A percentile compares a stretch with the other conserved stretches of the same genome.
Conservation (phyloP, 1,284 basidiomycete species). For the Ceratobasidium papillatum region DNA sequence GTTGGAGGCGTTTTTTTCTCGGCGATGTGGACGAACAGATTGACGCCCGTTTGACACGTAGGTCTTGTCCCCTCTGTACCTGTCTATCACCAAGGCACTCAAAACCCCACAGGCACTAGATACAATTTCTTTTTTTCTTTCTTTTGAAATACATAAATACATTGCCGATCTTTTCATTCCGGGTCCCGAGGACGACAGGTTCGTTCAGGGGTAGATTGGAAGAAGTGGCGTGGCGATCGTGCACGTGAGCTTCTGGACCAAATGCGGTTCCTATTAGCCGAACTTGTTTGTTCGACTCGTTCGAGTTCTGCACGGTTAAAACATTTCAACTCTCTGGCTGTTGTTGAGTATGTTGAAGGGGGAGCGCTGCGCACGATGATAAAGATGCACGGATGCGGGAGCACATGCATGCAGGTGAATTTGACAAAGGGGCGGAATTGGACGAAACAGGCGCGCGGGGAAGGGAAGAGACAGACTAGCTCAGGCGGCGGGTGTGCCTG, state of each 20-base stretch:
- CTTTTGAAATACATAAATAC: too few relatives aligned
- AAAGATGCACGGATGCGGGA: neutral
- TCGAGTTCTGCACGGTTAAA: neutral
- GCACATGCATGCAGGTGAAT: too few relatives aligned
- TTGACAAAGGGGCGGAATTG: neutral
- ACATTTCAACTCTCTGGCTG: neutral
- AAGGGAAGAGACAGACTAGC: neutral
- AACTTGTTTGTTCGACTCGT: neutral
- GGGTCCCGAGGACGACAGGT: slow-evolving; percentile 1
- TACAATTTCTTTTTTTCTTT: too few relatives aligned
- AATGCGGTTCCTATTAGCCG: neutral
- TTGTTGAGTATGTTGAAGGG: neutral
- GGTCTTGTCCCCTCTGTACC: too few relatives aligned
- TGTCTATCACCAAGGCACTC: too few relatives aligned
- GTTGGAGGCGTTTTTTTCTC: too few relatives aligned
- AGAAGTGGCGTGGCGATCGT: slow-evolving; percentile 8
- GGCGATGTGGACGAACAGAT: neutral
- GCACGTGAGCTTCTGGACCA: neutral
- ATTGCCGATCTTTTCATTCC: neutral
- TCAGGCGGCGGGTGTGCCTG: neutral
- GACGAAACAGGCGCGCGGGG: neutral
- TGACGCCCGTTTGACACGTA: too few relatives aligned
- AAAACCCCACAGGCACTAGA: too few relatives aligned
- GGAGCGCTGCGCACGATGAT: neutral
- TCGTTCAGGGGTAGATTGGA: neutral